These are phyloP conservation scores for Prunus padus DNA, from an alignment of 306 rosid species.

Conservation along the genomic window DNA sequence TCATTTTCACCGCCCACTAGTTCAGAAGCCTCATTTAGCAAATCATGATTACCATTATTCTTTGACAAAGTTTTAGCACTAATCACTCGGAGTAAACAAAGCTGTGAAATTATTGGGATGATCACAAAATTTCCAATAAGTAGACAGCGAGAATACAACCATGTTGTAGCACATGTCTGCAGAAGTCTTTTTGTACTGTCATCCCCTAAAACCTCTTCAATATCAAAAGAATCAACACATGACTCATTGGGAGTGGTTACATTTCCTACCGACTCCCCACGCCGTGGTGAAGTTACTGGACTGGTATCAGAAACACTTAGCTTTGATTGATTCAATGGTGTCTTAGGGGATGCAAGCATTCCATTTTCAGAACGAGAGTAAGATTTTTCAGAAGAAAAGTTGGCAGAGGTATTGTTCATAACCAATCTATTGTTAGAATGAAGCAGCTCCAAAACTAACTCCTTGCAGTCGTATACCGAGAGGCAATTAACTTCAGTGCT, in stretches of 20 bases:
- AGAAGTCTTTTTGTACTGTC: conserved; percentile 52
- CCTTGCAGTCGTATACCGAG: conserved; percentile 50
- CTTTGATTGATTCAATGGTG: conserved; percentile 59
- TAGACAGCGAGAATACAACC: conserved; percentile 58
- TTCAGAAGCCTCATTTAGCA: conserved; percentile 36
- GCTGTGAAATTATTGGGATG: conserved; percentile 57
- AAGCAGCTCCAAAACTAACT: conserved; percentile 59
- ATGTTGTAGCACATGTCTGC: conserved; percentile 46
- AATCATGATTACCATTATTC: conserved; percentile 26
- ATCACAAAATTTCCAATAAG: conserved; percentile 68
- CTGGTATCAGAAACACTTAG: background rate
- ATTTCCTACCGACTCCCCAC: conserved; percentile 39
- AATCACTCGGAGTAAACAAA: conserved; percentile 51
- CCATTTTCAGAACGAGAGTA: conserved; percentile 31
- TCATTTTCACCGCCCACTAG: conserved; percentile 26
- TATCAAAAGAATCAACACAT: conserved; percentile 38
- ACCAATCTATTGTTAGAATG: conserved; percentile 38
- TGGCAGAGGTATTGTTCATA: conserved; percentile 25
- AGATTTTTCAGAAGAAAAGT: conserved; percentile 18
- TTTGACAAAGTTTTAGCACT: conserved; percentile 44
- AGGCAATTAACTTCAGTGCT: conserved; percentile 29
- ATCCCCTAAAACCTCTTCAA: conserved; percentile 53
- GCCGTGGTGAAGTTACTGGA: conserved; percentile 43
- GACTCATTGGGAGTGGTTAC: conserved; percentile 34
- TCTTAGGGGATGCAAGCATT: conserved; percentile 54